Evolutionary conservation across 2,329 filamentous ascomycete species (phyloP), one percentile per base, ranked within the genome.

Genomic region (Biscogniauxia mediterranea): DNA sequence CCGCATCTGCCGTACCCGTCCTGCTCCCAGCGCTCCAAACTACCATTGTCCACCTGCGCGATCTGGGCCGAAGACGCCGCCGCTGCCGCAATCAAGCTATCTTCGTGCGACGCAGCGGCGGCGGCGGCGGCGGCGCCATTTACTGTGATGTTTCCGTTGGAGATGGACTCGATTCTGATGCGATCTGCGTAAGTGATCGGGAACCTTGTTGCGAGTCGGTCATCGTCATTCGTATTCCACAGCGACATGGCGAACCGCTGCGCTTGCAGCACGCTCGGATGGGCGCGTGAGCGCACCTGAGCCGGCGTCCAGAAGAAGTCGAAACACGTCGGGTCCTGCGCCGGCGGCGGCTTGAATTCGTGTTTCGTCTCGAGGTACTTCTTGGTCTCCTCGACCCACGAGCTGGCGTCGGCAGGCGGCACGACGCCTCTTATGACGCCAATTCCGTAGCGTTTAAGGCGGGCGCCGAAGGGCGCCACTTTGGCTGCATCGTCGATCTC

Each of bases 301-400:
- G 87, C 84, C 0, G 87, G 87, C 5, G 88, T 88, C 89, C 88
- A 91, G 76, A 90, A 91, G 69, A 90, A 83, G 74, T 91, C 88
- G 74, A 88, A 90, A 56, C 89, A 90, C 1, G 88, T 85, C 5
- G 88, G 88, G 50, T 88, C 85, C 66, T 86, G 83, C 0, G 81
- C 78, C 0, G 83, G 83, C 26, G 87, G 87, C 54, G 81, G 83
- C 72, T 79, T 82, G 68, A 80, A 79, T 61, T 78, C 73, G 62
- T 78, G 75, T 67, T 78, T 76, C 20, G 79, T 80, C 56, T 80
- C 76, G 52, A 87, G 80, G 70, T 91, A 90, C 51, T 81, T 78
- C 65, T 83, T 80, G 11, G 86, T 68, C 68, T 86, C 81, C 54
- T 80, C 78, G 68, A 90, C 88, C 72, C 84, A 84, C 25, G 76